Evolutionary conservation across 192 early-diverging fungal species (phyloP), one percentile per base, ranked within the genome.

Genomic region (Ambispora gerdemannii): DNA sequence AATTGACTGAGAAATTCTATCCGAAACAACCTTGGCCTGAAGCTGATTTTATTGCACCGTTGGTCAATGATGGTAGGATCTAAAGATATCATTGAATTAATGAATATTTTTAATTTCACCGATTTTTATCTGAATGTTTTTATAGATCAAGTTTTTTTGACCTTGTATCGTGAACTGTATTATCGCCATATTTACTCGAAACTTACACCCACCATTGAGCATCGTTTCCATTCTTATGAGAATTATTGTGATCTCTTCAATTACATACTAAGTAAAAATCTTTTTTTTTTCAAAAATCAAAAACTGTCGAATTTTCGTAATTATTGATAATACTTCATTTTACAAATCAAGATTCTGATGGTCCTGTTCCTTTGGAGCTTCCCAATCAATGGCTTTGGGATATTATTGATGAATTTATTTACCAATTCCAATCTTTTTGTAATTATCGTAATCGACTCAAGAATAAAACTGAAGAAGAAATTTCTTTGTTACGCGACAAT

Each of bases 341-440:
- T 27, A 61, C 28, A 24, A 6, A 43, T 43, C 38, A 43, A 86
- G 85, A 86, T 71, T 86, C 85, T 22, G 87, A 91, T 34, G 92
- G 92, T 36, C 95, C 95, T 27, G 86, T 92, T 50, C 88, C 90
- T 55, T 81, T 98, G 64, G 95, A 98, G 81, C 86, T 98, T 65
- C 96, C 96, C 27, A 96, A 94, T 84, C 95, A 95, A 81, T 98
- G 96, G 96, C 81, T 98, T 47, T 98, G 95, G 95, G 96, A 98
- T 81, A 96, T 98, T 76, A 94, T 98, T 70, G 96, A 98, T 73
- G 96, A 98, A 82, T 98, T 98, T 80, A 96, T 98, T 74, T 98
- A 95, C 81, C 96, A 98, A 83, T 98, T 95, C 88, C 96, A 98
- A 84, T 89, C 93, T 64, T 98, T 96, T 84, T 92, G 93, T 83